Base-by-base conservation (phyloP, 768 basidiomycete genomes). In the Lentinus brumalis region DNA sequence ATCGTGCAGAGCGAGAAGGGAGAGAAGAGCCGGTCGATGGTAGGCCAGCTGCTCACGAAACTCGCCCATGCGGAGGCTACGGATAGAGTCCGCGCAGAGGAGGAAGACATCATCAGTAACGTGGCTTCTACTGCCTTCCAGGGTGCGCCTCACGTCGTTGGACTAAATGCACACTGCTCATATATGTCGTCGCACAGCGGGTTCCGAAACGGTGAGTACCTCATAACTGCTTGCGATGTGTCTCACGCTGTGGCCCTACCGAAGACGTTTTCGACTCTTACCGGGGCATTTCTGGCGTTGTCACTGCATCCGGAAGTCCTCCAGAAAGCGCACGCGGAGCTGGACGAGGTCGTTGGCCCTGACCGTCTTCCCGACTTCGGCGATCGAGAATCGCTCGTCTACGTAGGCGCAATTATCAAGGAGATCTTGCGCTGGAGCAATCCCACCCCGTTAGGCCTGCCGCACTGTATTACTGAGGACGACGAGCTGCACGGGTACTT, bases 331-430 rank as follows among this genome's bases (percentile, higher is more conserved):
- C 74, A 74, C 15, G 71, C 61, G n/a, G 77, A 79, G 57, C 61
- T 79, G 5, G 76, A 79, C 60, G 75, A 75, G 4, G 74, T 74
- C 38, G 63, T 77, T 4, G 77, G 77, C n/a, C 44, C 57, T 5
- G 67, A 73, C 11, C 64, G 73, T 14, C 59, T 74, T 30, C 72
- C 75, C 1, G 66, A 51, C 0, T 64, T 67, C 21, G 45, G 58
- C n/a, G 73, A 76, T 50, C 60, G 50, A 5, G 58, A 57, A 9
- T 16, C 47, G 5, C 58, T 74, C 5, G 66, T 69, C 3, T 74
- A 74, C 59, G 60, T 75, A 16, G 63, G 65, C 32, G 71, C 75
- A 0, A 71, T 79, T 50, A 62, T 74, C 53, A 75, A 73, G 54
- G 75, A 76, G 32, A 14, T 40, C 9, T 10, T 66, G 15, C 64